Percentiles rank a stretch among this genome's conserved stretches.
Evolutionary conservation across 169 alveolate genomes (phyloP).

Genomic region (Eimeria mitis): DNA sequence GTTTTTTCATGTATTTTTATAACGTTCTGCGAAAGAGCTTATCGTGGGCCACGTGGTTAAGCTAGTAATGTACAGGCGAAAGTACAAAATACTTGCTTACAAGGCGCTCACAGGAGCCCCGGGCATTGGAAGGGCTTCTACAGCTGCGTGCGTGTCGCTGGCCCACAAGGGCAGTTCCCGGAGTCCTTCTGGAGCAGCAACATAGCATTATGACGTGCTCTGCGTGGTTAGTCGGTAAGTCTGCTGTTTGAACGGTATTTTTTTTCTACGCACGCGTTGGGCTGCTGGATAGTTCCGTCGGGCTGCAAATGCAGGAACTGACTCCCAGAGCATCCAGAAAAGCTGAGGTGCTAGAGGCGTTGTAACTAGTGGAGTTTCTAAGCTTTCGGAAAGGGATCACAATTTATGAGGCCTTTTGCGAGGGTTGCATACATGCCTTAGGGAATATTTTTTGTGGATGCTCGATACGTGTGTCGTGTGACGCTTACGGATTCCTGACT

Average conservation of each 20-base stretch:
- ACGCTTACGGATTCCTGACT: no score
- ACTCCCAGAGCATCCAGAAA: background rate
- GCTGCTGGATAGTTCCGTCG: background rate
- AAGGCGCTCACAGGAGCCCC: background rate
- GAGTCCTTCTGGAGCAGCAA: background rate
- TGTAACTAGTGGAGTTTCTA: no score
- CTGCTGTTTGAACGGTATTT: background rate
- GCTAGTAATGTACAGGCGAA: background rate
- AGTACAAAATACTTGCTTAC: no score
- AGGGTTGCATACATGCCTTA: no score
- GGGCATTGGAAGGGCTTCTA: background rate
- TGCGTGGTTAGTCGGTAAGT: background rate
- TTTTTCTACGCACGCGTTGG: background rate
- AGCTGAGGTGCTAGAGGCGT: no score
- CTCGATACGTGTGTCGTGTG: no score
- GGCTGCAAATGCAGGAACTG: background rate
- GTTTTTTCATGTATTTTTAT: no score
- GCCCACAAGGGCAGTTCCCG: background rate
- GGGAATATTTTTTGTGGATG: no score
- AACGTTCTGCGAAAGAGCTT: no score
- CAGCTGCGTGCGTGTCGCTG: background rate
- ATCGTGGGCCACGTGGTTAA: background rate
- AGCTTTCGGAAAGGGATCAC: no score
- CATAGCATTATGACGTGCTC: background rate
- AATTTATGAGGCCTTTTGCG: no score